Evolutionary conservation across 73 alveolate species (phyloP).

Genomic region (Uronychia binucleata): DNA sequence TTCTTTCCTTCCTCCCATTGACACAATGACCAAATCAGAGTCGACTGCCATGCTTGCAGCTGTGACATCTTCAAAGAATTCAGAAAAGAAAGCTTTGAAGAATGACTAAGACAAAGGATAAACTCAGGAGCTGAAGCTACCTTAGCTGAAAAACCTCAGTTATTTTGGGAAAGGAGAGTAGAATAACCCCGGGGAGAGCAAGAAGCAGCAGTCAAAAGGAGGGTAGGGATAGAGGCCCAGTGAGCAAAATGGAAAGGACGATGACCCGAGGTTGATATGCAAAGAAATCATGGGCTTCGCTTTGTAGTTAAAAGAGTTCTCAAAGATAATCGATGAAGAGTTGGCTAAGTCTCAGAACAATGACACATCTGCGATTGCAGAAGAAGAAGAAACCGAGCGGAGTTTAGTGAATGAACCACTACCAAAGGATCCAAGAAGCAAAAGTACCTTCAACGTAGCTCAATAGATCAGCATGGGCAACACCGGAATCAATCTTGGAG

Average conservation of each 20-base stretch:
- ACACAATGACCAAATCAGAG: not conserved
- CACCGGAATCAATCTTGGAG: no score
- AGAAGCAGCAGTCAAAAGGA: not conserved
- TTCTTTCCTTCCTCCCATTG: not conserved
- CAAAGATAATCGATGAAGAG: not conserved
- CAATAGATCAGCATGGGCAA: no score
- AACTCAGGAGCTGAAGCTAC: not conserved
- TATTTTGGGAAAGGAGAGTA: not conserved
- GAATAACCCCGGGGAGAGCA: not conserved
- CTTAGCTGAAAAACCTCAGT: constrained; percentile 1
- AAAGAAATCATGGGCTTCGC: not conserved
- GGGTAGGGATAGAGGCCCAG: not conserved
- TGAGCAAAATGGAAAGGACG: not conserved
- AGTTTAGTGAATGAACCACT: no score
- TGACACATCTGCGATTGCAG: no score
- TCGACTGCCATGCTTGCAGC: not conserved
- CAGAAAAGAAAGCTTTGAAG: not conserved
- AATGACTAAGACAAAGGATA: not conserved
- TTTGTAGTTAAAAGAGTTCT: not conserved
- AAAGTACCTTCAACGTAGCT: no score
- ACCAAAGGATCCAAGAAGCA: no score
- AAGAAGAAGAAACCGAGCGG: no score
- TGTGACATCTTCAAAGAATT: no score
- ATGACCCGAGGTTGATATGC: not conserved
- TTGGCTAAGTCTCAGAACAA: not conserved